phyloP scores from a whole-genome alignment of 768 basidiomycete species.

The Termitomyces sp. region DNA sequence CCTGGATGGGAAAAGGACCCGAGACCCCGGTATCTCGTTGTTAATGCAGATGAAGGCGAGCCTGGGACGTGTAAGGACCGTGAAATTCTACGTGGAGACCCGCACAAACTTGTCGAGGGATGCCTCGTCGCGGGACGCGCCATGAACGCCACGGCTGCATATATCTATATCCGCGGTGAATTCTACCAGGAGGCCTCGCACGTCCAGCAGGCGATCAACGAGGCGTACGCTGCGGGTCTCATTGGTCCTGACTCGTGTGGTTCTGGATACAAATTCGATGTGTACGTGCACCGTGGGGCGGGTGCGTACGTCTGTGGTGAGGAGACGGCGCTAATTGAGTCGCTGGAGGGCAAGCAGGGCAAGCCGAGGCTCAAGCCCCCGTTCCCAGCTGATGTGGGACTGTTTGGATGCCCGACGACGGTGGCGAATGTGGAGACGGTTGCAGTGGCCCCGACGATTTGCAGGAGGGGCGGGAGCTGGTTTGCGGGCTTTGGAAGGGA shows the following conservation, averaged over 20 bases:
- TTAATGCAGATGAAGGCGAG: slow-evolving; percentile 98
- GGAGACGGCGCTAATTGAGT: slow-evolving; percentile 97
- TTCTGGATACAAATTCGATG: slow-evolving; percentile 92
- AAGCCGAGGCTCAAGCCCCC: slow-evolving; percentile 98
- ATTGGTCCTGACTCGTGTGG: slow-evolving; percentile 91
- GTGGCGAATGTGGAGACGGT: slow-evolving; percentile 99
- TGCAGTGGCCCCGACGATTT: slow-evolving; percentile 95
- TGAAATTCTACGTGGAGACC: slow-evolving; percentile 96
- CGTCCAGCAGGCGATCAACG: slow-evolving; percentile 92
- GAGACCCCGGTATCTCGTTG: slow-evolving; percentile 93
- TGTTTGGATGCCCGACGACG: slow-evolving; percentile 96
- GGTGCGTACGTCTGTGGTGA: slow-evolving; percentile 99
- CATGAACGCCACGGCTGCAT: slow-evolving; percentile 98
- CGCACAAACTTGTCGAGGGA: slow-evolving; percentile 97
- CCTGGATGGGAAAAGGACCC: slow-evolving; percentile 97
- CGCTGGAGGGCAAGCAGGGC: slow-evolving; percentile 96
- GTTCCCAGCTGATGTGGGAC: slow-evolving; percentile 96
- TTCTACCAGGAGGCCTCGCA: slow-evolving; percentile 95
- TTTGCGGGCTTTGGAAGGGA: slow-evolving; percentile 91
- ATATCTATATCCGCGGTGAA: slow-evolving; percentile 99
- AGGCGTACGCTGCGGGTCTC: slow-evolving; percentile 87
- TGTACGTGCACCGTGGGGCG: slow-evolving; percentile 97
- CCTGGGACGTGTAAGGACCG: slow-evolving; percentile 99
- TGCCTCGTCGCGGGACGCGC: slow-evolving; percentile 94
- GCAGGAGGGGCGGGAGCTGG: slow-evolving; percentile 84